Evolutionary conservation across 1,284 basidiomycete species (phyloP), one percentile per base, ranked within the genome.

Genomic region (Cystobasidiaceae sp.): DNA sequence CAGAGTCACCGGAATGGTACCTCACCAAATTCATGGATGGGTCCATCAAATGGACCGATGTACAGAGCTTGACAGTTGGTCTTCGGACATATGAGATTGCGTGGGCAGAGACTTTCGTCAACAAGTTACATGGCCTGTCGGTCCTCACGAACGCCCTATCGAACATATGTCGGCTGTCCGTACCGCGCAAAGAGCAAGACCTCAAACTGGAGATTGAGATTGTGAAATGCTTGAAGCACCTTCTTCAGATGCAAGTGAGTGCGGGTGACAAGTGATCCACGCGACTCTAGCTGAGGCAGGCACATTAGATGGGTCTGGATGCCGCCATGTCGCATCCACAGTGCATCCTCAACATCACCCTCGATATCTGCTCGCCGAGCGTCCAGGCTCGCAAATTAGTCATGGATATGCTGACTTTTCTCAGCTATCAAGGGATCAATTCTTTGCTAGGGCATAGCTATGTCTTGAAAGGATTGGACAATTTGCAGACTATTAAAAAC

Each of bases 21-120:
- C 86, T 94, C 71, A 85, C 86, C 77, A 90, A 87, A 76, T 92
- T 96, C 75, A 81, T 94, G 76, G 89, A 93, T 74, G 85, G 85
- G 68, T 87, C 89, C 4, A 86, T 93, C 51, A 92, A 86, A 1
- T 78, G 85, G 30, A 90, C 89, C 77, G 86, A 91, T 70, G 89
- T 89, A 13, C 81, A 83, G 30, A 85, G 86, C 63, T 79, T 96
- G 48, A 82, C 82, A 55, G 90, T 94, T 2, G 92, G 86, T 6
- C 77, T 97, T 66, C 83, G 93, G 51, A 88, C 89, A 43, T 85
- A 87, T 72, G 86, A 90, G 72, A 77, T 91, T 52, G 84, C 84
- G 89, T 92, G 75, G 73, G 83, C 81, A 15, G 41, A 41, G 21
- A 57, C 54, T n/a, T 84, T 84, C 69, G 97, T 90, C 77, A 82